Evolutionary conservation across 2,329 filamentous ascomycete genomes (phyloP), one percentile per base, ranked within the genome.

Genomic region (Sporothrix dimorphospora): DNA sequence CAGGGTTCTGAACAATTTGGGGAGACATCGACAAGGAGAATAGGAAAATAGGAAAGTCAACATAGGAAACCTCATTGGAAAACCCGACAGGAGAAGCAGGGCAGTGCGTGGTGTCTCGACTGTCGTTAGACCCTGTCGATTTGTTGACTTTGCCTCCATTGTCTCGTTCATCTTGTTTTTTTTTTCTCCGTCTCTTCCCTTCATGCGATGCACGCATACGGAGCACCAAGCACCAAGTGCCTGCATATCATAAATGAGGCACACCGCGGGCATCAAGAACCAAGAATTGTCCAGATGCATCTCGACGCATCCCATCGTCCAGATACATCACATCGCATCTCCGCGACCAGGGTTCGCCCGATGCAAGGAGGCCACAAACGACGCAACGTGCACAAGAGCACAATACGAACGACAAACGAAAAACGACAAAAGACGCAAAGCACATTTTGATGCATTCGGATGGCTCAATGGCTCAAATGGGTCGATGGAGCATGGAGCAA

Each of bases 141-240:
- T 45, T 65, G 21, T 65, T 27, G 12, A 65, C 38, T 45, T 61
- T 63, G 57, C 57, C 57, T 63, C 19, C 5, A 38, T 45, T 63
- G 59, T 63, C n/a, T 63, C 38, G 59, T 38, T 63, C 59, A 27
- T 63, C 59, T 57, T 57, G 57, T 61, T 65, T 65, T 21, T 38
- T 63, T 63, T 47, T 14, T n/a, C 40, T 21, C 42, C 63, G 42
- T 49, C 24, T 14, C 63, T 14, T 66, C 63, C 27, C 12, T 47
- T 66, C 40, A 49, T 66, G 61, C 42, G 42, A 66, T 66, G 45
- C 42, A 66, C 14, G 16, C 27, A 47, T n/a, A 34, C 42, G 38
- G 59, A 65, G 21, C 59, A 45, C 38, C 21, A 11, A 61, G 30
- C 34, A 27, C n/a, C 59, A 65, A 65, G 38, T 66, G 42, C 63